Conservation (phyloP, 2,329 filamentous ascomycete genomes). For the Albophoma yamanashiensis region DNA sequence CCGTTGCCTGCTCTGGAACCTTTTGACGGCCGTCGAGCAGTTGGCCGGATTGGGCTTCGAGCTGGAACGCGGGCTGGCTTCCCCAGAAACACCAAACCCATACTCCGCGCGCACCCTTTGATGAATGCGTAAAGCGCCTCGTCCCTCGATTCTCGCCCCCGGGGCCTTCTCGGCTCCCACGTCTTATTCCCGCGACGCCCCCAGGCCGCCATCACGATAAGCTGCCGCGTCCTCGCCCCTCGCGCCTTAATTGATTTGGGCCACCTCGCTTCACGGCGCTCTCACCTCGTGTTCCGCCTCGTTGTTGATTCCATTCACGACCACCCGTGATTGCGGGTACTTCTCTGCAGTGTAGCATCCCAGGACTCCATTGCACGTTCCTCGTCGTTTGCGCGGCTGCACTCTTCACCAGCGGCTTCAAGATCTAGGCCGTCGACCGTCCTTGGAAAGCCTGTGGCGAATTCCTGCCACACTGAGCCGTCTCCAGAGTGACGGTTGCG, state of each 20-base stretch:
- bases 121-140: not conserved
- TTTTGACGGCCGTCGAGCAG: not conserved
- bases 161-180: not conserved
- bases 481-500: conserved; percentile 12
- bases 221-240: not conserved
- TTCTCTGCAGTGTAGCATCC: not conserved
- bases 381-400: not conserved
- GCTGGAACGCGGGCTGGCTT: conserved; percentile 2
- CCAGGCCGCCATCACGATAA: not conserved
- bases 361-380: not conserved
- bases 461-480: not conserved
- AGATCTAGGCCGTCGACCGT: not conserved
- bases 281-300: not conserved
- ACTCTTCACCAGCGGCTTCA: not conserved
- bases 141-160: not conserved
- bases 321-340: not conserved
- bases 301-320: not conserved
- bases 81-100: not conserved
- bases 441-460: not conserved
- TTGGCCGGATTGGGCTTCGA: not conserved
- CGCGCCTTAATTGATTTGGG: not conserved
- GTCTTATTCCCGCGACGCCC: not conserved
- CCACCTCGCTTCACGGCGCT: not conserved
- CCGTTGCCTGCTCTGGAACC: not conserved
- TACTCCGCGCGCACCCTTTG: not conserved